Base-by-base conservation (phyloP, 306 rosid species). In the Cucurbita ficifolia region DNA sequence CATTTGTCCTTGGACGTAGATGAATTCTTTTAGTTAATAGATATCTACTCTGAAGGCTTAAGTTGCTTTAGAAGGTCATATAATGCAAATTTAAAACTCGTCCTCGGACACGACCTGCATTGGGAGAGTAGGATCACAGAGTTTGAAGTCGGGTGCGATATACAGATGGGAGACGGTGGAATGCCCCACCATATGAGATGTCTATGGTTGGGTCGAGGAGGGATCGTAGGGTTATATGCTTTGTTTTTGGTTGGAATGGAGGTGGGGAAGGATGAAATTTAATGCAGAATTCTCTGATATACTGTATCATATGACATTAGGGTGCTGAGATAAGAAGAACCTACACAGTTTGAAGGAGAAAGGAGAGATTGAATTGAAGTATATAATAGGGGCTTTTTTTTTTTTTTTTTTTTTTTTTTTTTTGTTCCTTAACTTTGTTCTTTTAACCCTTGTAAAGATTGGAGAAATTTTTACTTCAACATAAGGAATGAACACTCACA, bases 281-380 rank as follows among this genome's bases (percentile, higher is more conserved):
- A 42, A 67, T 22, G 73, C 73, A 45, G 55, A 68, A 68, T 22
- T 68, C n/a, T 69, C 57, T 22, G 73, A 69, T 46, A 69, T 46
- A 69, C 56, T 70, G 74, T 70, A 70, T 70, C 59, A 70, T 70
- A 49, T 70, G 74, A 48, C 50, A 22, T n/a, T 51, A 48, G 74
- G 74, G 40, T 29, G 58, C 43, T 67, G 73, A 24, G 73, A 42
- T 19, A 22, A 57, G 58, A 33, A 33, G 49, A 58, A 17, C 56
- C 12, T 46, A 70, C 57, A 70, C 43, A 49, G 74, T 49, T 70
- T 35, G 59, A 50, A 33, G 45, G 46, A 11, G 74, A 49, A 14
- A 70, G 45, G 74, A 50, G 74, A 70, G 46, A 50, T 50, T 70
- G 59, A 70, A 70, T 14, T 70, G 17, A 70, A 49, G 74, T 70